Conservation (phyloP, 2,329 filamentous ascomycete species). For the Parastagonospora nodorum region DNA sequence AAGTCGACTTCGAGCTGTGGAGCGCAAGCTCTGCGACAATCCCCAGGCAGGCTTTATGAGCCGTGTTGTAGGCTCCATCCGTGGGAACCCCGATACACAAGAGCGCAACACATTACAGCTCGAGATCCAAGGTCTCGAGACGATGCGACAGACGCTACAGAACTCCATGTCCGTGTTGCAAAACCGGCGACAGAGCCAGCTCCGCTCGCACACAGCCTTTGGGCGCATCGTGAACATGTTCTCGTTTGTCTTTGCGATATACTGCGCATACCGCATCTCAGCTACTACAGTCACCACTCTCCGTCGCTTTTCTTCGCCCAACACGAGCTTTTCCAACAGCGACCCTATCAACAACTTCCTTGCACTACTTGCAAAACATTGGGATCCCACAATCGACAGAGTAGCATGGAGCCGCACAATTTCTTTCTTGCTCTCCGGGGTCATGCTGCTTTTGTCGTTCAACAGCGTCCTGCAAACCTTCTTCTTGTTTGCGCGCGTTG, state of each 20-base stretch:
- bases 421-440: slow-evolving; percentile 79
- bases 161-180: slow-evolving; percentile 68
- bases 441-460: slow-evolving; percentile 81
- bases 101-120: slow-evolving; percentile 65
- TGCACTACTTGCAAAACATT: slow-evolving; percentile 79
- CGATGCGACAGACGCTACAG: slow-evolving; percentile 75
- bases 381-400: slow-evolving; percentile 82
- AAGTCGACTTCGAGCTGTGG: slow-evolving; percentile 71
- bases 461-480: slow-evolving; percentile 86
- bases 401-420: slow-evolving; percentile 84
- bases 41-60: slow-evolving; percentile 66
- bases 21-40: slow-evolving; percentile 64
- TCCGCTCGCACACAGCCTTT: slow-evolving; percentile 68
- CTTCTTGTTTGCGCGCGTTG: slow-evolving; percentile 76
- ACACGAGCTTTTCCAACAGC: slow-evolving; percentile 65
- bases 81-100: slow-evolving; percentile 63
- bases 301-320: slow-evolving; percentile 61
- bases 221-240: slow-evolving; percentile 69
- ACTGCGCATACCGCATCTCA: slow-evolving; percentile 82
- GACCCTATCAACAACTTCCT: slow-evolving; percentile 86
- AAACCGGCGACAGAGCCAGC: slow-evolving; percentile 65
- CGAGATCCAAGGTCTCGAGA: slow-evolving; percentile 78
- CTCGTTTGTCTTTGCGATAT: slow-evolving; percentile 73
- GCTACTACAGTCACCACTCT: slow-evolving; percentile 72
- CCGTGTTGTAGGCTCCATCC: slow-evolving; percentile 73